Base-by-base conservation (phyloP, 140 eudicot species). In the Flaveria floridana region DNA sequence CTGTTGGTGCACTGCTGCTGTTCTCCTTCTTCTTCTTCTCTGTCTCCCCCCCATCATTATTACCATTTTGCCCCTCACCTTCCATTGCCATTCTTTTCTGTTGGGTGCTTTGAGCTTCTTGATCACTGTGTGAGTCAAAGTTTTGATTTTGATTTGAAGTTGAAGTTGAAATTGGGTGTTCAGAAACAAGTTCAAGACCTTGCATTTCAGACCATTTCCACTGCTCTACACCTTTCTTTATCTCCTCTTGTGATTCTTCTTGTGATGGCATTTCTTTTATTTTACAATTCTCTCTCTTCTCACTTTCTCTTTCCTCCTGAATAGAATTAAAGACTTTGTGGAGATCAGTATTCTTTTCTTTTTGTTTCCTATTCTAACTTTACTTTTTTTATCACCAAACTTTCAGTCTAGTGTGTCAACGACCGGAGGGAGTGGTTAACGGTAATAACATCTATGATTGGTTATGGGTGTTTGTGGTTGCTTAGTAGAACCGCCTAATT, bases 141-240 rank as follows among this genome's bases (percentile, higher is more conserved):
- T 70, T 78, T 7, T 51, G 72, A 51, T 64, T 64, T 39, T 12
- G 55, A 70, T 69, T 73, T 73, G 83, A 37, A 79, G 21, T 73
- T 73, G 83, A 37, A 79, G 20, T 56, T 76, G 75, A n/a, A 56
- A 25, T 58, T 69, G 83, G 79, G 70, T 65, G 56, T 73, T 80
- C 82, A 41, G 83, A 70, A 14, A 80, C 71, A 51, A 93, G 96
- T 76, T 90, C 96, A 68, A 90, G 79, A 34, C 91, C 94, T 84
- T 86, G 90, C 84, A 82, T 85, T 85, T 94, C 99, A 80, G 91
- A 86, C 88, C 93, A 90, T 88, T 69, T 86, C 91, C 94, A 88
- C 65, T 94, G 82, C 86, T 87, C 95, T 70, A 44, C 66, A 50
- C 80, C 83, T 74, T 84, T 86, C 72, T 83, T 82, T 82, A 82